phyloP scores from a whole-genome alignment of 306 rosid species.

The Begonia fuchsioides region DNA sequence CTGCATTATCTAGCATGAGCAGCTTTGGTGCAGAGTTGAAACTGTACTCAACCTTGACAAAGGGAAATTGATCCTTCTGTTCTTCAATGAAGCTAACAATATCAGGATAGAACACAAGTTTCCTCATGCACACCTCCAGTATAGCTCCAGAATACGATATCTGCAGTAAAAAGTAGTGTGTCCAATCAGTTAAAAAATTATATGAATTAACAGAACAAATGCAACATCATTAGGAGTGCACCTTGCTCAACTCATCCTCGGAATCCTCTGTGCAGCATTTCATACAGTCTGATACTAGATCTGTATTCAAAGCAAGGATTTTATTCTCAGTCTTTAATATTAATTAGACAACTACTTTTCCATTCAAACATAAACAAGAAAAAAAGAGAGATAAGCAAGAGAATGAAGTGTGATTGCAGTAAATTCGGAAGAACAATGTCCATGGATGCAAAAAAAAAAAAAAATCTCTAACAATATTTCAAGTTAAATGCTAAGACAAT shows the following conservation, averaged over 20 bases:
- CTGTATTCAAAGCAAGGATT: slow-evolving; percentile 28
- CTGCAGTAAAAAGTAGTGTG: slow-evolving; percentile 25
- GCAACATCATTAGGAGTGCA: slow-evolving; percentile 5
- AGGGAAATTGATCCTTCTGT: slow-evolving; percentile 60
- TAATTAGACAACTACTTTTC: too few relatives aligned
- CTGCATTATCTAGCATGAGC: slow-evolving; percentile 64
- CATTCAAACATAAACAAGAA: too few relatives aligned
- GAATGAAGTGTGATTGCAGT: too few relatives aligned
- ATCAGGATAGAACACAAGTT: slow-evolving; percentile 90
- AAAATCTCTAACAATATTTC: too few relatives aligned
- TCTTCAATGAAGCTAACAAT: slow-evolving; percentile 88
- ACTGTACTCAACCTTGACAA: slow-evolving; percentile 56
- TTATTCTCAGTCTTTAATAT: not conserved
- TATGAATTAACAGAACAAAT: too few relatives aligned
- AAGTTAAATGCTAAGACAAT: too few relatives aligned
- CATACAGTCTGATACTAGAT: slow-evolving; percentile 57
- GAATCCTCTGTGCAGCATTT: slow-evolving; percentile 86
- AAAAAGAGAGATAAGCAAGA: too few relatives aligned
- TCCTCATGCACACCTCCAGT: slow-evolving; percentile 92
- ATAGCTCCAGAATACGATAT: slow-evolving; percentile 67
- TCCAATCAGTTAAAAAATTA: slow-evolving; percentile 5
- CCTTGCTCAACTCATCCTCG: slow-evolving; percentile 69
- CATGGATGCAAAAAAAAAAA: too few relatives aligned
- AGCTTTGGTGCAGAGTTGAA: slow-evolving; percentile 90
- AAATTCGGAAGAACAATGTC: too few relatives aligned